Conservation (phyloP, 2,329 filamentous ascomycete species). For the Truncatella angustata region DNA sequence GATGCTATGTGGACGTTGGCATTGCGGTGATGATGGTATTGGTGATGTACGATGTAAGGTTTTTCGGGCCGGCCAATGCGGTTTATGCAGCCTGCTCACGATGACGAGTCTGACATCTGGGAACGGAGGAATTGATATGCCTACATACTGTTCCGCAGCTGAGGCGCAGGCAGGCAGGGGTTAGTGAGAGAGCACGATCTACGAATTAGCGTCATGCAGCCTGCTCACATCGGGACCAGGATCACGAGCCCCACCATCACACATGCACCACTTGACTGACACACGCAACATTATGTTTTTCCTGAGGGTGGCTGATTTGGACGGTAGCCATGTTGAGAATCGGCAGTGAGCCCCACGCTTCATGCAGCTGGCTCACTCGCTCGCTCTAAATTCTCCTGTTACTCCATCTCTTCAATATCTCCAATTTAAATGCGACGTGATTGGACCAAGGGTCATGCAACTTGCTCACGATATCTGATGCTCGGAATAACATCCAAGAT, state of each 20-base stretch:
- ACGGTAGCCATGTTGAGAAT: too few species aligned
- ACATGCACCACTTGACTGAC: slow-evolving; percentile 7
- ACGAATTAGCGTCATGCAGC: slow-evolving; percentile 33
- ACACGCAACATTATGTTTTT: too few species aligned
- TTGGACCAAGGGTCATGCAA: slow-evolving; percentile 17
- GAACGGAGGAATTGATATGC: slow-evolving; percentile 1
- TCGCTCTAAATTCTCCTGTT: slow-evolving; percentile 15
- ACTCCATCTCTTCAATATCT: slow-evolving; percentile 9
- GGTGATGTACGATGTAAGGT: slow-evolving; percentile 9
- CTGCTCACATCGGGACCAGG: slow-evolving; percentile 27
- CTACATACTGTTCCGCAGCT: slow-evolving; percentile 10
- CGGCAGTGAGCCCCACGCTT: slow-evolving; percentile 14
- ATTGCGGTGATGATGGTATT: slow-evolving; percentile 8
- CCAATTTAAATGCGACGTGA: background rate
- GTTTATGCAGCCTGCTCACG: slow-evolving; percentile 23
- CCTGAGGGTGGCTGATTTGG: too few species aligned
- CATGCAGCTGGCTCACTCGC: slow-evolving; percentile 26
- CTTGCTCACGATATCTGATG: slow-evolving; percentile 22
- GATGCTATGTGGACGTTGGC: slow-evolving; percentile 11
- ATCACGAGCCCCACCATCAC: slow-evolving; percentile 2
- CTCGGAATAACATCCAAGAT: slow-evolving; percentile 15
- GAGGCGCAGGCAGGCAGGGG: slow-evolving; percentile 13
- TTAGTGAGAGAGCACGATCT: background rate
- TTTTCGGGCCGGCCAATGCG: slow-evolving; percentile 4
- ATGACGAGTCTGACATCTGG: slow-evolving; percentile 12